Evolutionary conservation across 192 early-diverging fungal genomes (phyloP).

Genomic region (Phlyctochytrium planicorne): DNA sequence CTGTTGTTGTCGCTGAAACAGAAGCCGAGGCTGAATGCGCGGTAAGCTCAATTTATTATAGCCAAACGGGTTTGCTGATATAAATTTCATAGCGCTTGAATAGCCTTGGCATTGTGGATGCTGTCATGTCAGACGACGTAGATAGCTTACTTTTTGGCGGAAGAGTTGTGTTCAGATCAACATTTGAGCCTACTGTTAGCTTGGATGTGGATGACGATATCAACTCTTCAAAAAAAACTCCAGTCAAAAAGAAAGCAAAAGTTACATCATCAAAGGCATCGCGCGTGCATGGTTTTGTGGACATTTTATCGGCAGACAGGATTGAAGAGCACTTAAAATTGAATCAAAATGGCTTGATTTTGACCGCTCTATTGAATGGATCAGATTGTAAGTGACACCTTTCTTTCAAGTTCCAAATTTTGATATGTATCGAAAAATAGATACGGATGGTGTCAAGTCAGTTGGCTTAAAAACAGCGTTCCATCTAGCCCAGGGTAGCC

Average conservation of each 20-base stretch:
- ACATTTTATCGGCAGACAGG: background rate
- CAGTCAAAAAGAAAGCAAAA: background rate
- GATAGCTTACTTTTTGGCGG: background rate
- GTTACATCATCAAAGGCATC: background rate
- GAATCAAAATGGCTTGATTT: background rate
- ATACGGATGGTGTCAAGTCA: background rate
- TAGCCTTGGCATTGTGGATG: background rate
- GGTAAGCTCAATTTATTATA: too few relatives aligned
- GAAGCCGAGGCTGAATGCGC: background rate
- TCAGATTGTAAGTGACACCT: background rate
- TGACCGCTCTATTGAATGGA: background rate
- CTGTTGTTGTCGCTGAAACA: background rate
- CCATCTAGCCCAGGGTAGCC: background rate
- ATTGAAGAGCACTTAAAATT: background rate
- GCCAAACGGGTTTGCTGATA: too few relatives aligned
- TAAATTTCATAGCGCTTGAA: too few relatives aligned
- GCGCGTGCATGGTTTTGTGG: too few relatives aligned
- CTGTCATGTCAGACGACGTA: background rate
- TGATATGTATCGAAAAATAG: background rate
- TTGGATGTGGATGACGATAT: background rate
- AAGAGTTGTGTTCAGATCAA: background rate
- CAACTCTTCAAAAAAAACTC: background rate
- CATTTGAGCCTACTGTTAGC: background rate
- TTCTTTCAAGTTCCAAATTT: background rate
- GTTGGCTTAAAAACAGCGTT: background rate